Evolutionary conservation across 1,284 basidiomycete species (phyloP).

Genomic region (Hemileia vastatrix): DNA sequence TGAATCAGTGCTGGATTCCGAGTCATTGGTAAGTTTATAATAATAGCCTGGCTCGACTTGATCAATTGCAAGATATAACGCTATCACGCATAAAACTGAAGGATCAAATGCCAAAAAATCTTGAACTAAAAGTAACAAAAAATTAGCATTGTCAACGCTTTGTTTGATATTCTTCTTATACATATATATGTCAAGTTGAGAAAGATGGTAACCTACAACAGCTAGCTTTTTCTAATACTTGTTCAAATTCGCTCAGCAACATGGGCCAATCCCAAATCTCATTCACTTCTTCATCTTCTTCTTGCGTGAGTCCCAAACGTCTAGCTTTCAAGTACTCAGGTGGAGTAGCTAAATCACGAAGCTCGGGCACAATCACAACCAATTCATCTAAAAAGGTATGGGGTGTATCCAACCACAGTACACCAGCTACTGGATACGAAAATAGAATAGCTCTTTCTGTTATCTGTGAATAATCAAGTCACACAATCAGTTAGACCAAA

Average conservation of each 20-base stretch:
- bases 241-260: constrained; percentile 11
- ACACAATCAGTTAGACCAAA: too few relatives aligned
- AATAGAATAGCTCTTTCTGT: constrained; percentile 18
- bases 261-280: constrained; percentile 19
- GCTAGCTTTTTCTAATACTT: constrained; percentile 11
- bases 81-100: constrained; percentile 18
- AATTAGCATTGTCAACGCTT: too few relatives aligned
- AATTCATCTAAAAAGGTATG: constrained; percentile 18
- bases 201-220: constrained; percentile 8
- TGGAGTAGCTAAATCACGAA: constrained; percentile 1
- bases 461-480: too few relatives aligned
- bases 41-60: constrained; percentile 18
- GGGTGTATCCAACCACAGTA: constrained; percentile 16
- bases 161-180: neutral
- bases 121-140: constrained; percentile 3
- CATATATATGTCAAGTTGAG: too few relatives aligned
- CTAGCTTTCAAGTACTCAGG: constrained; percentile 3
- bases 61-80: constrained; percentile 13
- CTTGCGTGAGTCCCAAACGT: neutral
- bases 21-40: neutral
- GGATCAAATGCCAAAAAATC: constrained; percentile 18
- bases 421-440: constrained; percentile 19
- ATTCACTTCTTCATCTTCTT: neutral
- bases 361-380: constrained; percentile 4
- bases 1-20: neutral